These are phyloP conservation scores for Boletus subparvulus DNA, from an alignment of 768 basidiomycete genomes.

Conservation along the genomic window DNA sequence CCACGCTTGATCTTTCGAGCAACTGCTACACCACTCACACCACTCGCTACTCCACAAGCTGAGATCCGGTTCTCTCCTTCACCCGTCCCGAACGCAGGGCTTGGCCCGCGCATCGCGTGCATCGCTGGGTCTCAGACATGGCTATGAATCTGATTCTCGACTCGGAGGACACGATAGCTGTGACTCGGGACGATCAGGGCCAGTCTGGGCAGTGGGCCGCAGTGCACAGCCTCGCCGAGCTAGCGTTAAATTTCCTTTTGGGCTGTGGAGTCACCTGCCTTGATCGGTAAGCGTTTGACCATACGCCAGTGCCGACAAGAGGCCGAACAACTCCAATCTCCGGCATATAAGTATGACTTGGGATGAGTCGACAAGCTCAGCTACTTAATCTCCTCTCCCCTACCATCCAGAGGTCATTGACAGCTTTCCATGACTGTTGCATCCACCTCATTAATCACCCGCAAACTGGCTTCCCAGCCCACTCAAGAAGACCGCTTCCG, in stretches of 20 bases:
- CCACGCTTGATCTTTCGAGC: neutral
- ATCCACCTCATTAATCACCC: conserved; percentile 15
- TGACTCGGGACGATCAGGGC: conserved; percentile 2
- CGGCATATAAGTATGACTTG: neutral
- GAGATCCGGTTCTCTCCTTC: neutral
- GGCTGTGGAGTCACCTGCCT: neutral
- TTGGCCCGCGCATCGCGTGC: neutral
- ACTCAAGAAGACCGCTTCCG: conserved; percentile 29
- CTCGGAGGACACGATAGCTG: neutral
- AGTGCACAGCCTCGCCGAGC: neutral
- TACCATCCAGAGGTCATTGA: neutral
- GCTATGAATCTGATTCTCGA: neutral
- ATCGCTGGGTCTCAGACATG: neutral
- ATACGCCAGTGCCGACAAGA: no score
- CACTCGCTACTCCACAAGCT: neutral
- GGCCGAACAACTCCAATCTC: no score
- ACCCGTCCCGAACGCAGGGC: no score
- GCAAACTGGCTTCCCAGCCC: conserved; percentile 28
- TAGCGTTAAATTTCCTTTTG: no score
- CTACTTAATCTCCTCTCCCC: neutral
- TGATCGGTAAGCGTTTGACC: neutral
- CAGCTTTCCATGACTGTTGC: conserved; percentile 24
- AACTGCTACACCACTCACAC: conserved; percentile 2
- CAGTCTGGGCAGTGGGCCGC: neutral
- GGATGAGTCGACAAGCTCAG: neutral